phyloP scores from a whole-genome alignment of 768 basidiomycete genomes.

The Xerocomus brunneocitrinus region DNA sequence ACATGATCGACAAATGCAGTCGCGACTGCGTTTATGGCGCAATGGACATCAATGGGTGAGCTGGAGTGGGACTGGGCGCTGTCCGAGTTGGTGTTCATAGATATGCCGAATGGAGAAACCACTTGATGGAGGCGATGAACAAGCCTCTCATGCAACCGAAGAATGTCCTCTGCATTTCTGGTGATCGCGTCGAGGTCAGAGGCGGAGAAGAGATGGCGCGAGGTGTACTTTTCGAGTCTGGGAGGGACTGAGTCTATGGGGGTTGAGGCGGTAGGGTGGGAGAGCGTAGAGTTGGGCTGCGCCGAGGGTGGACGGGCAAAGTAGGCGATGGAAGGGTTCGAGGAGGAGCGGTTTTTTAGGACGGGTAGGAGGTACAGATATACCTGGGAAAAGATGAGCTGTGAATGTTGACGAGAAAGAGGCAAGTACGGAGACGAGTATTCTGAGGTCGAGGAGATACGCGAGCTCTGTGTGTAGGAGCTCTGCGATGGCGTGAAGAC shows the following conservation, averaged over 20 bases:
- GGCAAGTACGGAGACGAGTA: conserved; percentile 64
- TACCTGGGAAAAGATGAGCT: conserved; percentile 40
- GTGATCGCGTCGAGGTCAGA: conserved; percentile 54
- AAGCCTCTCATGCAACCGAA: conserved; percentile 65
- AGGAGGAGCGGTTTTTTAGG: conserved; percentile 32
- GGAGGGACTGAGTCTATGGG: conserved; percentile 3
- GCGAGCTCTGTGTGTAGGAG: conserved; percentile 79
- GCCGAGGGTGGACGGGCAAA: conserved; percentile 38
- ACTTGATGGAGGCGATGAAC: conserved; percentile 49
- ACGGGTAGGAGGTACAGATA: conserved; percentile 58
- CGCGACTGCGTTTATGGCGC: conserved; percentile 37
- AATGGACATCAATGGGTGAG: conserved; percentile 40
- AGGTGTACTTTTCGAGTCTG: conserved; percentile 31
- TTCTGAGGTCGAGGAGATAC: conserved; percentile 75
- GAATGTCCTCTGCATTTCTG: conserved; percentile 65
- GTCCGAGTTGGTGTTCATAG: conserved; percentile 28
- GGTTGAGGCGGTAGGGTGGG: conserved; percentile 17
- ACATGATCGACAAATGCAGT: conserved; percentile 59
- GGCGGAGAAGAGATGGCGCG: conserved; percentile 53
- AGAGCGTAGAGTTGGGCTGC: conserved; percentile 39
- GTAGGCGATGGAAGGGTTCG: conserved; percentile 27
- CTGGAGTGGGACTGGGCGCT: not conserved
- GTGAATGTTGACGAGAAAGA: not conserved
- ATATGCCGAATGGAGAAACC: conserved; percentile 49
- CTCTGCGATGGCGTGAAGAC: conserved; percentile 78